A percentile compares a stretch with the other conserved stretches of the same genome.
Evolutionary conservation across 2,329 filamentous ascomycete species (phyloP).

Genomic region (Pezizomycotina sp.): DNA sequence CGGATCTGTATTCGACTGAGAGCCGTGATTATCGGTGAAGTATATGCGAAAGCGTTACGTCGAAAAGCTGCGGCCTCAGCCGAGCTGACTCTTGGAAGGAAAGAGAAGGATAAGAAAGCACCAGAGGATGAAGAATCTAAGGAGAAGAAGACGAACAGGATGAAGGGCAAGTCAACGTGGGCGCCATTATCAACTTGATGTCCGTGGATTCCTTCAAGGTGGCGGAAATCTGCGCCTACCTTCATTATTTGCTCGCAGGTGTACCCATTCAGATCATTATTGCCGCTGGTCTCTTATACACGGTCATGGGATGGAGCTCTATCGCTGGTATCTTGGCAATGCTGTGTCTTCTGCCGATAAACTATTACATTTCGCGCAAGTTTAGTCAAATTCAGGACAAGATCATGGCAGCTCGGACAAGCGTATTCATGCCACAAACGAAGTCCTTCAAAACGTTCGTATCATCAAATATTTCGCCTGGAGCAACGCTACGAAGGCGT

Average conservation of each 20-base stretch:
- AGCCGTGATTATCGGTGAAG: constrained; percentile 90
- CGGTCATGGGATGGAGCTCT: constrained; percentile 79
- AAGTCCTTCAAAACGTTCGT: constrained; percentile 89
- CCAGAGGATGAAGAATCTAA: constrained; percentile 32
- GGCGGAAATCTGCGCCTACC: constrained; percentile 79
- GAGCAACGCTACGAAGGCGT: constrained; percentile 74
- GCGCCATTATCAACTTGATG: constrained; percentile 99
- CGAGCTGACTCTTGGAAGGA: constrained; percentile 54
- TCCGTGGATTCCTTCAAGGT: constrained; percentile 97
- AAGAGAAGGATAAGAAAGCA: constrained; percentile 31
- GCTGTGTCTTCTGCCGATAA: constrained; percentile 72
- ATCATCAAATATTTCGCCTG: constrained; percentile 99
- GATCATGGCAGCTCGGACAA: constrained; percentile 87
- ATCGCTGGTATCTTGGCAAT: constrained; percentile 87
- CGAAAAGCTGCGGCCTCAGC: constrained; percentile 68
- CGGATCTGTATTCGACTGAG: constrained; percentile 86
- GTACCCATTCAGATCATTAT: constrained; percentile 78
- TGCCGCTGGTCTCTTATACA: constrained; percentile 66
- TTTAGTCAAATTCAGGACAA: constrained; percentile 77
- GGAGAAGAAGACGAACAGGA: constrained; percentile 31
- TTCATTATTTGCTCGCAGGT: constrained; percentile 87
- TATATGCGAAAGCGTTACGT: constrained; percentile 87
- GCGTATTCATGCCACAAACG: constrained; percentile 89
- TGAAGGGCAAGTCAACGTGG: constrained; percentile 71
- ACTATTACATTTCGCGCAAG: constrained; percentile 70